Base-by-base conservation (phyloP, 495 filamentous ascomycete species). In the Trichoderma virens region DNA sequence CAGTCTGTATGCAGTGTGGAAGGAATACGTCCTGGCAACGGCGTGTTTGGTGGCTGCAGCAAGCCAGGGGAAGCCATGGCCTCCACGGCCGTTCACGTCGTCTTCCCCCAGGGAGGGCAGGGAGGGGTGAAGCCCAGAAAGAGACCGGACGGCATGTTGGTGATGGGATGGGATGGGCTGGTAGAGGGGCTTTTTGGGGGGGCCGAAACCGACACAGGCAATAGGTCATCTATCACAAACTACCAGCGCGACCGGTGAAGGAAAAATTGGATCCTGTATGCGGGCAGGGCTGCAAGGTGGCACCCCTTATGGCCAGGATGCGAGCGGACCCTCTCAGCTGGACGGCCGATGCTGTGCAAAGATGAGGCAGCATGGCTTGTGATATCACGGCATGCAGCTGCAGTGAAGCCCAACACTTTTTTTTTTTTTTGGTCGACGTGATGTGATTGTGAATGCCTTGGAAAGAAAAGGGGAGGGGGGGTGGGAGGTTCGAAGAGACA, bases 211-310 rank as follows among this genome's bases (percentile, higher is more conserved):
- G 25, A 27, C 8, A 5, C 13, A 56, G 51, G 23, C 25, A 28
- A 56, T 56, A 56, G 27, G 51, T 56, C 51, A 56, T 56, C 51
- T 56, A 56, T 56, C 51, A 56, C 51, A 56, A 56, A 56, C 23
- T 27, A 56, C 51, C n/a, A 30, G 23, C 23, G 23, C 51, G 51
- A 56, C 51, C 51, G 51, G 51, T 56, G 51, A 56, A 56, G 51
- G 51, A 30, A 56, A 56, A 56, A 28, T 14, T 56, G 51, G 51
- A 56, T 56, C 51, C 51, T 56, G 51, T 27, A 56, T 56, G 51
- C 51, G 25, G 51, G 51, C 51, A 56, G 51, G 25, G 51, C 51
- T 45, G 41, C 41, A n/a, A 45, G 41, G 41, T 45, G 41, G 41
- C 51, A 25, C 47, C 47, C 51, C 51, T 16, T 14, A 13, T 56